Base-by-base conservation (phyloP, 345 rosid species). In the Rhizophora apiculata region DNA sequence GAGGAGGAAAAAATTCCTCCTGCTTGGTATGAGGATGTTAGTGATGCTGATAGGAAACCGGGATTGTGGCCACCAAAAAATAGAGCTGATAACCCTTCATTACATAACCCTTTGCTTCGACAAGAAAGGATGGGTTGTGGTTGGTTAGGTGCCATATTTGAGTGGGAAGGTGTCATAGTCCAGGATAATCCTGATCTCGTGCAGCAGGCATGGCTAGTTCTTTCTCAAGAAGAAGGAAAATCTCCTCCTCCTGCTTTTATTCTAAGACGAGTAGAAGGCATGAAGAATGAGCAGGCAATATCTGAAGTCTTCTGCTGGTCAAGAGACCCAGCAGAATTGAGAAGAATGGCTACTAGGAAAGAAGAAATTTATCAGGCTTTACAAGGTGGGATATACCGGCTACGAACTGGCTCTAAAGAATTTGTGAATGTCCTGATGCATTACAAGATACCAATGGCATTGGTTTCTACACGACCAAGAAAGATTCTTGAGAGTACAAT, bases 241-340 rank as follows among this genome's bases (percentile, higher is more conserved):
- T 86, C 93, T 10, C 88, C 92, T 79, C 93, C 97, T 60, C 96
- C 93, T 0, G 84, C 86, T 56, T 92, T 87, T 63, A 68, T 82
- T 15, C 88, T 95, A 7, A 83, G 81, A 76, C 83, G 96, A 43
- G 70, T 90, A 1, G 96, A 92, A 74, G 99, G 99, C 71, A 95
- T 90, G 96, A 95, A 95, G 73, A 95, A 85, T 11, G 97, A 95
- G 75, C 99, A 95, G 68, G 99, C 96, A 8, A 84, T 95, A n/a
- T 92, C 99, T 0, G 97, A 92, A 82, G 93, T 90, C 65, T 80
- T 95, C 32, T 95, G 99, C 74, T 95, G 99, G 99, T 95, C 99
- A 26, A 83, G 99, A 63, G 97, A 95, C 59, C 89, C 91, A 0
- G 68, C 86, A 16, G 85, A 85, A 67, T 65, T 86, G 79, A 86